Conservation (phyloP, 1,284 basidiomycete genomes). For the Ceratobasidium sp. region DNA sequence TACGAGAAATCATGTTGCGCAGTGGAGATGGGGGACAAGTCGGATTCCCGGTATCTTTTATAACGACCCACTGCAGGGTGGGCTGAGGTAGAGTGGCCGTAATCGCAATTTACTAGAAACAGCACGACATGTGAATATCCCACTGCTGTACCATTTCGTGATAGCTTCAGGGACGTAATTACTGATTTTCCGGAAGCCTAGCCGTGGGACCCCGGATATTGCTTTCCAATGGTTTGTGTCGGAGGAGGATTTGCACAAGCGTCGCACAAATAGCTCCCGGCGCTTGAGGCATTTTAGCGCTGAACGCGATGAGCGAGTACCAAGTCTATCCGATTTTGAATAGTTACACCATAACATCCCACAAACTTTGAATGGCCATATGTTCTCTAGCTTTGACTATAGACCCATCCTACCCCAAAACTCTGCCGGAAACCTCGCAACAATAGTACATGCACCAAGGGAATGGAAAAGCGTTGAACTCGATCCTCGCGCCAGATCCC, state of each 20-base stretch:
- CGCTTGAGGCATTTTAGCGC: constrained; percentile 32
- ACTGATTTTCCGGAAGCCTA: background rate
- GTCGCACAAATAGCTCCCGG: constrained; percentile 19
- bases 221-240: background rate
- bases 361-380: background rate
- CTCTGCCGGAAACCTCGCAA: background rate
- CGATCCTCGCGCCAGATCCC: background rate
- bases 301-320: background rate
- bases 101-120: background rate
- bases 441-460: background rate
- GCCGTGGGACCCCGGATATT: background rate
- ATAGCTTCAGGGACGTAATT: no score
- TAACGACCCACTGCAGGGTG: no score
- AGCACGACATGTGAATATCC: no score
- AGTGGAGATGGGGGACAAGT: background rate
- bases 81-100: no score
- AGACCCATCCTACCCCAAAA: background rate
- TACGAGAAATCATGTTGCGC: background rate
- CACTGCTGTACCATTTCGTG: no score
- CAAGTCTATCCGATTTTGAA: no score
- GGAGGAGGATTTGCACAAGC: no score
- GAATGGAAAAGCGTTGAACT: background rate
- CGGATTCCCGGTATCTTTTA: no score
- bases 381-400: no score
- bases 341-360: no score